A percentile compares a stretch with the other conserved stretches of the same genome.
phyloP scores from a whole-genome alignment of 768 basidiomycete species.

The Termitomyces sp. region DNA sequence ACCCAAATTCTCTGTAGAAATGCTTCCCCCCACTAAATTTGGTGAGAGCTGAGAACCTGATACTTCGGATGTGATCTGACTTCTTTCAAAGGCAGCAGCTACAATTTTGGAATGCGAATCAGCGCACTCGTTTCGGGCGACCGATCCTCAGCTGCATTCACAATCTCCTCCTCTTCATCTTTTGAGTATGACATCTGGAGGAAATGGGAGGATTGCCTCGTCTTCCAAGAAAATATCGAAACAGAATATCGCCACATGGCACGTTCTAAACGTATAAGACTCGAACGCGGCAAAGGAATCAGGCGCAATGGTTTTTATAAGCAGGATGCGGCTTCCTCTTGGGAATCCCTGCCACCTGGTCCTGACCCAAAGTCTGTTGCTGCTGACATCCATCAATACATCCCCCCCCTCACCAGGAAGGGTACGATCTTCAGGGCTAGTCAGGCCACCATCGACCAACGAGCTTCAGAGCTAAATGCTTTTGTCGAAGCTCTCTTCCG shows the following conservation, averaged over 20 bases:
- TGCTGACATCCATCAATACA: constrained; percentile 56
- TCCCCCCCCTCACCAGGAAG: constrained; percentile 68
- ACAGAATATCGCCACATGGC: constrained; percentile 57
- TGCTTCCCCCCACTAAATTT: constrained; percentile 53
- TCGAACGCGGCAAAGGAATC: constrained; percentile 68
- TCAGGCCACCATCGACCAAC: constrained; percentile 57
- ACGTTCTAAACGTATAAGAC: constrained; percentile 59
- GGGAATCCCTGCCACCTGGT: constrained; percentile 80
- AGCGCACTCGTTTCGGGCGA: constrained; percentile 34
- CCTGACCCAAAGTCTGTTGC: constrained; percentile 73
- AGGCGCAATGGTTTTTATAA: constrained; percentile 69
- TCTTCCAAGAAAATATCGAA: constrained; percentile 69
- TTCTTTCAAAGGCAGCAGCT: constrained; percentile 36
- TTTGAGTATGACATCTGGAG: constrained; percentile 71
- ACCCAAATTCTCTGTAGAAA: constrained; percentile 49
- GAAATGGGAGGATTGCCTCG: constrained; percentile 78
- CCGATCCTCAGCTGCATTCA: constrained; percentile 32
- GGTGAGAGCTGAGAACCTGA: constrained; percentile 26
- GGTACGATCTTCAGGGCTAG: constrained; percentile 69
- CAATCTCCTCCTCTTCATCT: constrained; percentile 22
- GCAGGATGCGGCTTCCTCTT: constrained; percentile 72
- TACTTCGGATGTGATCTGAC: constrained; percentile 3
- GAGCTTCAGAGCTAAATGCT: constrained; percentile 52
- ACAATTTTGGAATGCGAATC: constrained; percentile 61
- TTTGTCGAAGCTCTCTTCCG: constrained; percentile 56